phyloP scores from a whole-genome alignment of 148 eudicot genomes.

The Silene uniflora region DNA sequence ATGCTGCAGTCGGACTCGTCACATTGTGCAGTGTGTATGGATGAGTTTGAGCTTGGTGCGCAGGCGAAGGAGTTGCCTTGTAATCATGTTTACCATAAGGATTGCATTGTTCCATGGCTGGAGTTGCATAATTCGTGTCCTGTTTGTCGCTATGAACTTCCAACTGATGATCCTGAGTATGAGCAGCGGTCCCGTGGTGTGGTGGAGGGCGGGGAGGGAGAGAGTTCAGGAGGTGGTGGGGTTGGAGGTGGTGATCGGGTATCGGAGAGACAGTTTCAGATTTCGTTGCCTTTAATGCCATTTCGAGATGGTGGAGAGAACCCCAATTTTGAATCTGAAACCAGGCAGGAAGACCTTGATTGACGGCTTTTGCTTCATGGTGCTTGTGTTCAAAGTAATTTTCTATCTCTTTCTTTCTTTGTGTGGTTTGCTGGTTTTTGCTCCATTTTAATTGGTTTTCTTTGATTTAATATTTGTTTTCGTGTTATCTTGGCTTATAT shows the following conservation, averaged over 20 bases:
- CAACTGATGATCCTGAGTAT: slow-evolving; percentile 72
- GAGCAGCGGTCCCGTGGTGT: slow-evolving; percentile 30
- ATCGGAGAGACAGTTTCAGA: slow-evolving; percentile 57
- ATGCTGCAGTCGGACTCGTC: slow-evolving; percentile 37
- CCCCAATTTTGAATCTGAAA: slow-evolving; percentile 28
- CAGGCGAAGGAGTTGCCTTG: slow-evolving; percentile 61
- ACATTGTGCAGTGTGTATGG: slow-evolving; percentile 64
- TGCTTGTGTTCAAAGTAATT: not conserved
- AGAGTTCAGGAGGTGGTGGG: not conserved
- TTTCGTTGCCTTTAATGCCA: slow-evolving; percentile 60
- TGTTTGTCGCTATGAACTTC: slow-evolving; percentile 68
- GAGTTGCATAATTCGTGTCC: slow-evolving; percentile 81
- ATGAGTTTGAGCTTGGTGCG: slow-evolving; percentile 45
- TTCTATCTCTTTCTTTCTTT: not conserved
- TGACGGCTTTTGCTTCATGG: slow-evolving; percentile 10
- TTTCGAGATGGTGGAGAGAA: slow-evolving; percentile 33
- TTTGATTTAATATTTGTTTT: not conserved
- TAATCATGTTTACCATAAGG: slow-evolving; percentile 54
- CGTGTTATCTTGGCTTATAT: not conserved
- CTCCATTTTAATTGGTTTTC: not conserved
- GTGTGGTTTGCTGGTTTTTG: not conserved
- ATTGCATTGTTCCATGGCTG: slow-evolving; percentile 68
- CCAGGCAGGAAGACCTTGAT: slow-evolving; percentile 37
- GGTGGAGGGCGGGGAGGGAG: not conserved
- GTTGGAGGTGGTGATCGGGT: slow-evolving; percentile 21